Conservation (phyloP, 495 filamentous ascomycete genomes). For the Tuber aestivum region DNA sequence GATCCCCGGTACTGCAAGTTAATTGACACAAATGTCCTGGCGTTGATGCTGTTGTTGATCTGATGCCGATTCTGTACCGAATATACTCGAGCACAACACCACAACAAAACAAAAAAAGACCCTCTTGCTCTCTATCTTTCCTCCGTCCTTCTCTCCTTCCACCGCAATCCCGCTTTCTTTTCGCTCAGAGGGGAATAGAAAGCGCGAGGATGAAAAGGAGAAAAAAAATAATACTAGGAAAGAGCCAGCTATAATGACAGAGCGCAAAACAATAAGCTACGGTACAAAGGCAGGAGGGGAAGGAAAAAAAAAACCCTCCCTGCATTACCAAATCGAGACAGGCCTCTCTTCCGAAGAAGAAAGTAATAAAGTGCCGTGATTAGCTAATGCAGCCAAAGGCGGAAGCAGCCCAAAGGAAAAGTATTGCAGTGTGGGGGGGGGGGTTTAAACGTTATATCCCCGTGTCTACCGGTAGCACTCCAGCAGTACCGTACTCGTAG, state of each 20-base stretch:
- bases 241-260: neutral
- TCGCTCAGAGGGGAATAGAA: neutral
- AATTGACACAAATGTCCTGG: neutral
- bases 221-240: constrained; percentile 20
- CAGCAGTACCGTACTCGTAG: no score
- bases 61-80: neutral
- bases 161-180: neutral
- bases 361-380: constrained; percentile 31
- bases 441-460: neutral
- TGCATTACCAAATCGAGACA: neutral
- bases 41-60: neutral
- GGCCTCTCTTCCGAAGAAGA: constrained; percentile 23
- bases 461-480: neutral
- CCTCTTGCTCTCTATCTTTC: neutral
- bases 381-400: constrained; percentile 15
- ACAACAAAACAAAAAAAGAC: neutral
- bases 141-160: neutral
- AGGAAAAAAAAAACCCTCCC: constrained; percentile 14
- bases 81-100: neutral
- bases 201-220: constrained; percentile 27
- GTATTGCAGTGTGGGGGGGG: neutral
- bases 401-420: neutral
- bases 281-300: constrained; percentile 24
- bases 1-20: neutral
- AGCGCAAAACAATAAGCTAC: constrained; percentile 15